phyloP scores from a whole-genome alignment of 768 basidiomycete species.

The Hypholoma fasciculare region DNA sequence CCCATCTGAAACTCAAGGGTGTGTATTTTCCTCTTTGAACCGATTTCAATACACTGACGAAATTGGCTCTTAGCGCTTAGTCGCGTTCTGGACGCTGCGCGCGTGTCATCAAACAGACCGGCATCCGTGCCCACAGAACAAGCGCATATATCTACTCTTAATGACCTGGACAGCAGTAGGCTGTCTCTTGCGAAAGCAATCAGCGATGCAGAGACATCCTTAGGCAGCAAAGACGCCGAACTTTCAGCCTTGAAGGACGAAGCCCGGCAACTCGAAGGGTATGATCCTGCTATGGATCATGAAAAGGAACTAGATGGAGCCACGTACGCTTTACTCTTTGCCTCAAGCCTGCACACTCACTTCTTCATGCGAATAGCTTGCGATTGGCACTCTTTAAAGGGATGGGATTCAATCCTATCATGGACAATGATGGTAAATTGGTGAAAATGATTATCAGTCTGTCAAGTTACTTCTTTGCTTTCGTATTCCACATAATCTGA shows the following conservation, averaged over 20 bases:
- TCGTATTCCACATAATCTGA: background rate
- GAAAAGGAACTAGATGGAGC: slow-evolving; percentile 68
- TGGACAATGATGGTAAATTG: slow-evolving; percentile 49
- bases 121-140: slow-evolving; percentile 66
- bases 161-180: slow-evolving; percentile 63
- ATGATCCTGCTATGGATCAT: slow-evolving; percentile 74
- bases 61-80: slow-evolving; percentile 49
- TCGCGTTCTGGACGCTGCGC: slow-evolving; percentile 65
- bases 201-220: slow-evolving; percentile 64
- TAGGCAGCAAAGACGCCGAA: slow-evolving; percentile 71
- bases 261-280: slow-evolving; percentile 57
- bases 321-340: slow-evolving; percentile 44
- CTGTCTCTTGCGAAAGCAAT: slow-evolving; percentile 74
- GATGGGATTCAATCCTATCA: slow-evolving; percentile 69
- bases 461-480: slow-evolving; percentile 24
- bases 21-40: slow-evolving; percentile 2
- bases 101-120: slow-evolving; percentile 69
- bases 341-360: background rate
- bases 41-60: background rate
- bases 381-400: slow-evolving; percentile 69
- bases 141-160: slow-evolving; percentile 58
- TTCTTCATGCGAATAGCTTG: slow-evolving; percentile 39
- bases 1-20: slow-evolving; percentile 68
- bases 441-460: slow-evolving; percentile 69
- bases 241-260: slow-evolving; percentile 69